Percentiles rank a stretch among this genome's conserved stretches.
Conservation (phyloP, 441 rosid species). For the Gossypium schwendimanii region DNA sequence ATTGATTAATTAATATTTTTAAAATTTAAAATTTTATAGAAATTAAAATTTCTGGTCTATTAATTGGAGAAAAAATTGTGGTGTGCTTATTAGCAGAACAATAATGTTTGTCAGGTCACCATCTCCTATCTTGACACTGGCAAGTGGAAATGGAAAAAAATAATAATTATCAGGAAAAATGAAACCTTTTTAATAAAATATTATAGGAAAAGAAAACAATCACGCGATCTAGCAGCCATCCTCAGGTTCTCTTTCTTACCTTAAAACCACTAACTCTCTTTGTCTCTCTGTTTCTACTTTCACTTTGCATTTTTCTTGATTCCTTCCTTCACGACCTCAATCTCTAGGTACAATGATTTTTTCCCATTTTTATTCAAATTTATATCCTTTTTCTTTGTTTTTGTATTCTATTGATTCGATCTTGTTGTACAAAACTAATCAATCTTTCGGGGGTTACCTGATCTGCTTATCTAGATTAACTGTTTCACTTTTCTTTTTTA, state of each 20-base stretch:
- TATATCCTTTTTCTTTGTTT: neutral
- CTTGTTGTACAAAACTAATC: neutral
- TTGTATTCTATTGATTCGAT: neutral
- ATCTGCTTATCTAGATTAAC: neutral
- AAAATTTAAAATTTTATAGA: no score
- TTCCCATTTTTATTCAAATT: neutral
- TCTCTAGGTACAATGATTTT: neutral
- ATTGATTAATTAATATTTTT: no score
- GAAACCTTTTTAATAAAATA: neutral
- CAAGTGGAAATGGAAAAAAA: neutral
- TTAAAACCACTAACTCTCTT: neutral
- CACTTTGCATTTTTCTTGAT: neutral
- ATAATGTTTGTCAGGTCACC: neutral
- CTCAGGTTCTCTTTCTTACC: neutral
- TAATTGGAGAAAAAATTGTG: no score
- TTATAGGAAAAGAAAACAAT: neutral
- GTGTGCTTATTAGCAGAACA: no score
- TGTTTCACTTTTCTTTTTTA: neutral
- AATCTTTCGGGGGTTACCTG: neutral
- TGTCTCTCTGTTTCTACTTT: neutral
- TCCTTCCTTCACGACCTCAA: neutral
- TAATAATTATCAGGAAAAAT: neutral
- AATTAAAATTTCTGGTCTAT: no score
- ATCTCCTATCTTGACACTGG: neutral
- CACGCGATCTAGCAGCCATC: neutral